phyloP scores from a whole-genome alignment of 148 eudicot genomes.

The Rhododendron vialii region DNA sequence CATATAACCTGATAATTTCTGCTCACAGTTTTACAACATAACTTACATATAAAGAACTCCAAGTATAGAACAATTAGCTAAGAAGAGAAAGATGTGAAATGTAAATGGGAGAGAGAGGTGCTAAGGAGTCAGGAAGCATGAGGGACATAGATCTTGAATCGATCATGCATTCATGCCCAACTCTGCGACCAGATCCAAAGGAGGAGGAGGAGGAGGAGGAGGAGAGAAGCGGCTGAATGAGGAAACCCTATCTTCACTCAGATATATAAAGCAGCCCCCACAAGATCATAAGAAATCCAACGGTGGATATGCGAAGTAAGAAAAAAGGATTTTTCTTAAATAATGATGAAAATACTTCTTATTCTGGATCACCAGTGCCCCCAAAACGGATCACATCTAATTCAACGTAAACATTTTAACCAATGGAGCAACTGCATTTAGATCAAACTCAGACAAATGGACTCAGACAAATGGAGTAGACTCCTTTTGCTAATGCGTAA shows the following conservation, averaged over 20 bases:
- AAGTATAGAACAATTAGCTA: neutral
- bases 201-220: neutral
- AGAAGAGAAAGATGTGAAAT: neutral
- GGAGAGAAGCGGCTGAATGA: neutral
- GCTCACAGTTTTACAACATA: neutral
- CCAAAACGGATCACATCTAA: neutral
- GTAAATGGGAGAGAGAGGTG: neutral
- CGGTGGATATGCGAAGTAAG: neutral
- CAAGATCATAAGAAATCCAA: neutral
- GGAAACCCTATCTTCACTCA: constrained; percentile 2
- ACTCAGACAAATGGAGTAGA: neutral
- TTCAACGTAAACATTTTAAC: neutral
- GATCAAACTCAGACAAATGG: neutral
- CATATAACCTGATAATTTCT: neutral
- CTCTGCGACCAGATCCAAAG: neutral
- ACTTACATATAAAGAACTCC: neutral
- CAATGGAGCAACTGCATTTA: neutral
- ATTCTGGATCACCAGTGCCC: neutral
- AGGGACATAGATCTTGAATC: neutral
- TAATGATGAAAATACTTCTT: neutral
- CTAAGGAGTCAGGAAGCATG: neutral
- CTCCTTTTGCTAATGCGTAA: neutral
- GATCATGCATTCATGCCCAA: neutral
- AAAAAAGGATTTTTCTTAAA: neutral
- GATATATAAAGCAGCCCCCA: neutral